phyloP scores from a whole-genome alignment of 768 basidiomycete genomes.

The Phlebiopsis flavidoalba region DNA sequence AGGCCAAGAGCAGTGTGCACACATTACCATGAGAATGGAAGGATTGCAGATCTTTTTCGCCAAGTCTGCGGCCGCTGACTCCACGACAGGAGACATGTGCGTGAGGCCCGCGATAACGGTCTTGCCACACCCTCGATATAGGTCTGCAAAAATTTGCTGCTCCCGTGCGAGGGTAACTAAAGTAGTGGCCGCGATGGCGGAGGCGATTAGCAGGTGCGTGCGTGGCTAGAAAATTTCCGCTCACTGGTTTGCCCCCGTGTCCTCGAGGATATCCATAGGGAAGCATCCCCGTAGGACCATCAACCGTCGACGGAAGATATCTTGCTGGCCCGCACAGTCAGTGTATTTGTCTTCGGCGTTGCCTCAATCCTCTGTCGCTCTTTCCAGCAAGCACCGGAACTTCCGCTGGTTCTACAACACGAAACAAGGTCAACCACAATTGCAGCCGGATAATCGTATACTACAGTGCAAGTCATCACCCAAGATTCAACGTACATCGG shows the following conservation, averaged over 20 bases:
- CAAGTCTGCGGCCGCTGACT: not conserved
- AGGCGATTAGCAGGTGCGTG: not conserved
- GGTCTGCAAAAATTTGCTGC: not conserved
- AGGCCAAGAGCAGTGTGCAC: slow-evolving; percentile 17
- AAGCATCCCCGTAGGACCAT: not conserved
- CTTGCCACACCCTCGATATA: not conserved
- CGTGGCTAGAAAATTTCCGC: not conserved
- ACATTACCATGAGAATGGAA: slow-evolving; percentile 50
- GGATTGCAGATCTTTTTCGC: slow-evolving; percentile 25
- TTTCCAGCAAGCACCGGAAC: too few relatives aligned
- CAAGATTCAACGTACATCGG: not conserved
- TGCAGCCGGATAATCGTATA: not conserved
- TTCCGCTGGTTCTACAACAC: not conserved
- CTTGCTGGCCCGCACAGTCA: not conserved
- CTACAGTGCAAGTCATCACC: not conserved
- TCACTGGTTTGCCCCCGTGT: not conserved
- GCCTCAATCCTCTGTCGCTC: too few relatives aligned
- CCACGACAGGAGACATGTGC: not conserved
- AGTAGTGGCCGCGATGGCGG: not conserved
- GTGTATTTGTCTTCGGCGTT: not conserved
- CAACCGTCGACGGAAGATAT: not conserved
- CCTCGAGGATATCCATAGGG: not conserved
- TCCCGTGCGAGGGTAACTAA: not conserved
- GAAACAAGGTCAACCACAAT: not conserved
- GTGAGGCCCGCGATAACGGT: not conserved